Percentiles rank a stretch among this genome's conserved stretches.
These are phyloP conservation scores for Blepharisma japonicum DNA, from an alignment of 73 alveolate species.

Conservation along the genomic window DNA sequence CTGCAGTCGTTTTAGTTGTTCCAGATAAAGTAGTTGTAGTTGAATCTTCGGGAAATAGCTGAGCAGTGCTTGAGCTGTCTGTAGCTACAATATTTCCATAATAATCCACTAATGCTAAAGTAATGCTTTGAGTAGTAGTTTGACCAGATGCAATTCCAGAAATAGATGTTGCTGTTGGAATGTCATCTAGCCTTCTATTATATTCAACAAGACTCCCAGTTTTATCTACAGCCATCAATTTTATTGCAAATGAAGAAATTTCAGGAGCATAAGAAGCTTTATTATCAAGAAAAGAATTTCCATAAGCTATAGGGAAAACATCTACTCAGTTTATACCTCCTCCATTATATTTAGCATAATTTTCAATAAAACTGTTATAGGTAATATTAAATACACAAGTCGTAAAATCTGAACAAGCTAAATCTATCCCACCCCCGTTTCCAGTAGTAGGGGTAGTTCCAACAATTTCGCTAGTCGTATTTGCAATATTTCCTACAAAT, in stretches of 20 bases:
- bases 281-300: background rate
- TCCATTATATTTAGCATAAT: background rate
- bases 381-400: background rate
- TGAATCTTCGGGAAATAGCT: background rate
- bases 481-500: no score
- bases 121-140: background rate
- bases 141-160: slow-evolving; percentile 8
- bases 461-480: no score
- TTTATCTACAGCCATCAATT: background rate
- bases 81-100: background rate
- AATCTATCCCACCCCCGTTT: no score
- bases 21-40: background rate
- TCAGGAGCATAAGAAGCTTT: slow-evolving; percentile 3
- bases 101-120: background rate
- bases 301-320: background rate
- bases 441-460: no score
- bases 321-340: slow-evolving; percentile 13
- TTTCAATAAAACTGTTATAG: background rate
- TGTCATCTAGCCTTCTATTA: background rate
- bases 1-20: background rate
- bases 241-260: background rate
- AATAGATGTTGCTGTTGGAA: background rate
- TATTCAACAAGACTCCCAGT: background rate
- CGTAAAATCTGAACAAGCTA: no score
- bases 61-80: background rate